Conservation (phyloP, 257 asterid species). For the Solanum peruvianum region DNA sequence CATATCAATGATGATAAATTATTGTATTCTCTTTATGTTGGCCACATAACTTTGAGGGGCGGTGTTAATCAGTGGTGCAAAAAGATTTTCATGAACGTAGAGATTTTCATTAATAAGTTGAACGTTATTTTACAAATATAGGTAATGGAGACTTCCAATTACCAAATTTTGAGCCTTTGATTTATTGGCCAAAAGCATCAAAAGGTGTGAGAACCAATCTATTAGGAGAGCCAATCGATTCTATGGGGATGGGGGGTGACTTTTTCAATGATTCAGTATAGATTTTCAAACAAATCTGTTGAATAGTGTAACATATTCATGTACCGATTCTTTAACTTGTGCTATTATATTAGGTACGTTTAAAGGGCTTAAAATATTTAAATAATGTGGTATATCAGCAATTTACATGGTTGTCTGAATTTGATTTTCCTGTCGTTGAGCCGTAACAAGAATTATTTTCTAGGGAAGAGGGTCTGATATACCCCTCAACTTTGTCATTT, state of each 20-base stretch:
- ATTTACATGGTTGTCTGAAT: not conserved
- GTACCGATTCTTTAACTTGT: not conserved
- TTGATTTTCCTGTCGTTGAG: not conserved
- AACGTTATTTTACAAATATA: not conserved
- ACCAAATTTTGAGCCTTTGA: not conserved
- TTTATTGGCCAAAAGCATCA: not conserved
- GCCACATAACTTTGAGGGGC: not conserved
- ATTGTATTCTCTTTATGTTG: not conserved
- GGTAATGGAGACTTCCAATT: not conserved
- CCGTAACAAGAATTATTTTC: too few species aligned
- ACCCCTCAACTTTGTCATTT: too few species aligned
- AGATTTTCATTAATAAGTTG: not conserved
- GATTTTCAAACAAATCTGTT: not conserved
- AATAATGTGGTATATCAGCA: not conserved
- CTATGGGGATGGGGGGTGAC: not conserved
- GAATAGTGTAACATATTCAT: not conserved
- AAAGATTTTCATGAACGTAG: too few species aligned
- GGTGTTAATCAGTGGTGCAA: not conserved
- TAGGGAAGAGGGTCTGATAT: too few species aligned
- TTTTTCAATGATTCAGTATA: not conserved
- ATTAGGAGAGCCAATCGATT: not conserved
- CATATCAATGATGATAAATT: not conserved
- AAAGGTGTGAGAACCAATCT: not conserved
- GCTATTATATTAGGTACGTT: not conserved
- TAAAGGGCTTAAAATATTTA: not conserved